phyloP scores from a whole-genome alignment of 2,329 filamentous ascomycete species.

The Colletotrichum sp. region DNA sequence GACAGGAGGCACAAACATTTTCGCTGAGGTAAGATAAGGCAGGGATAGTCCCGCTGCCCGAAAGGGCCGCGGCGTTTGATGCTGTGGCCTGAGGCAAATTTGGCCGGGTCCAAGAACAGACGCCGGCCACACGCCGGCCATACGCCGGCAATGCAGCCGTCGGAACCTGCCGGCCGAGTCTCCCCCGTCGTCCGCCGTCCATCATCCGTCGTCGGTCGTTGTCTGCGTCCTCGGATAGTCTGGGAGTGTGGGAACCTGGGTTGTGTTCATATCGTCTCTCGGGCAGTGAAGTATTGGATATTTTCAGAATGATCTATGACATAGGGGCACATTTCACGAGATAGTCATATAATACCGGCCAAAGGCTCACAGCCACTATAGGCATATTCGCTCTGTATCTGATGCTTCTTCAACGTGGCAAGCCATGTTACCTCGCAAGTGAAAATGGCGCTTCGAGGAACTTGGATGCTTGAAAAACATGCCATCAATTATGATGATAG shows the following conservation, averaged over 20 bases:
- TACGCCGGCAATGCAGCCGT: neutral
- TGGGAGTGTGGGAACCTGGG: neutral
- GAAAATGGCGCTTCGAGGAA: neutral
- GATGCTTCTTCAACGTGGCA: neutral
- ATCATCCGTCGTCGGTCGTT: neutral
- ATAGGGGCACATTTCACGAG: neutral
- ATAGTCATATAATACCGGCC: neutral
- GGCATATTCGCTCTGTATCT: neutral
- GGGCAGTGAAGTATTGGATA: neutral
- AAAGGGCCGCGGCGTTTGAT: neutral
- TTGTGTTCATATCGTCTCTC: neutral
- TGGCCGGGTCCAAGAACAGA: neutral
- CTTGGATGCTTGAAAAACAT: neutral
- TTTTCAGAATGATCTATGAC: neutral
- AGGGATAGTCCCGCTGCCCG: neutral
- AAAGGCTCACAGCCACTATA: neutral
- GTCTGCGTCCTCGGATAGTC: neutral
- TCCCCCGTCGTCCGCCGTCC: neutral
- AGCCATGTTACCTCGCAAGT: neutral
- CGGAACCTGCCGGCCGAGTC: neutral
- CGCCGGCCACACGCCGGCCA: neutral
- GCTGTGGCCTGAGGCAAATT: neutral
- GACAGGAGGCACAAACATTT: neutral
- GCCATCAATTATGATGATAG: neutral
- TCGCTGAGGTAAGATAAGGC: neutral